Evolutionary conservation across 2,329 filamentous ascomycete species (phyloP), one percentile per base, ranked within the genome.

Genomic region (Xylariaceae sp.): DNA sequence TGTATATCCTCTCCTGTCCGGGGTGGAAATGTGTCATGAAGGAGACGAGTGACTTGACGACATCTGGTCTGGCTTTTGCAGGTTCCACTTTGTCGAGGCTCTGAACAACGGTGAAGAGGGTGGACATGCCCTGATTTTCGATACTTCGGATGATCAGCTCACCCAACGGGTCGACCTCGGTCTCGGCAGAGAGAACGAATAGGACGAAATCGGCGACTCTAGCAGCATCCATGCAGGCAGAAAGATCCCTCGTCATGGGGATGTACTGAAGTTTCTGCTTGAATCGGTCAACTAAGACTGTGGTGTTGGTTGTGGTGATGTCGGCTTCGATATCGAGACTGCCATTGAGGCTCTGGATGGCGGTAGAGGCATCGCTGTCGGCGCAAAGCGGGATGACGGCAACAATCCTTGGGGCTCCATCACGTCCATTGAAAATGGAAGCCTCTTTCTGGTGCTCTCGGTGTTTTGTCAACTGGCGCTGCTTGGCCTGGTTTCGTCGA

Each of bases 21-120:
- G 94, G 91, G 69, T 97, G 93, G 74, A 96, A 99, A 69, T 96
- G 93, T 22, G 86, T 90, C 65, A 97, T 92, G 73, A 89, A 97
- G 1, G 90, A 95, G 69, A 91, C 94, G 50, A 99, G 78, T 1
- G 92, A 97, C 44, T 85, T 80, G 45, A 93, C 74, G 11, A 96
- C 83, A 53, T 91, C 87, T 0, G 84, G 78, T 53, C 87, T 80
- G 68, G 87, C 87, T 72, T 97, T 97, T 9, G 84, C 78, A 0
- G 90, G 85, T 60, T 96, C 88, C 38, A 96, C 75, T 53, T 81
- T 82, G 51, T 93, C 87, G 12, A 97, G 75, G 5, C 86, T 85
- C 64, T 95, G 88, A 0, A 95, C 90, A 12, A 90, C 82, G 0
- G 90, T 90, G 64, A 96, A 83, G n/a, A 95, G 81, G 18, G 91